Evolutionary conservation across 495 filamentous ascomycete genomes (phyloP).

Genomic region (Penicillium parvum): DNA sequence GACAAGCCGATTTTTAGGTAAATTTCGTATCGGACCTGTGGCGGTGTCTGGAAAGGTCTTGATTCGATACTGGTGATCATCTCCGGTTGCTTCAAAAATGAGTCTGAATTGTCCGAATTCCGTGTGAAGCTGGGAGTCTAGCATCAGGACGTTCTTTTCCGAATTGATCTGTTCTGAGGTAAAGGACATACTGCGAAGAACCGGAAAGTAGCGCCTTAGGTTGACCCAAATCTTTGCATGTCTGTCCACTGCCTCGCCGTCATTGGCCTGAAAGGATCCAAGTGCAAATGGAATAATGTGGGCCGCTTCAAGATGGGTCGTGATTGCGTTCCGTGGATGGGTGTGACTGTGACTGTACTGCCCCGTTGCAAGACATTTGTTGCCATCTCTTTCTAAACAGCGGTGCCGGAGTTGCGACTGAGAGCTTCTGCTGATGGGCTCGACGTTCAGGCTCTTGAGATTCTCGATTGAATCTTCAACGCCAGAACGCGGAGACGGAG

Average conservation of each 20-base stretch:
- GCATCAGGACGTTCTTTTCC: conserved; percentile 13
- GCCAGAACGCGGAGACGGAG: conserved; percentile 8
- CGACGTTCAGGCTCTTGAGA: conserved; percentile 12
- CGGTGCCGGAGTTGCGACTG: conserved; percentile 7
- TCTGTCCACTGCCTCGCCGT: conserved; percentile 5
- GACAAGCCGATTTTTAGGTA: conserved; percentile 11
- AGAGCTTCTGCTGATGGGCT: conserved; percentile 6
- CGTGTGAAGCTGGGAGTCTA: conserved; percentile 3
- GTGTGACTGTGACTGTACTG: conserved; percentile 4
- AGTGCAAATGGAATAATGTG: conserved; percentile 16
- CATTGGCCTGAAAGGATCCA: conserved; percentile 8
- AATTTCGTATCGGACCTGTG: conserved; percentile 2
- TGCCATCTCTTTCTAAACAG: conserved; percentile 16
- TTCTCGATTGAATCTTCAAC: conserved; percentile 14
- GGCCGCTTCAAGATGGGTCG: conserved; percentile 10
- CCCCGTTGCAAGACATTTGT: conserved; percentile 14
- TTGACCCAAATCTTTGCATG: conserved; percentile 13
- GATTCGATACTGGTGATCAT: conserved; percentile 12
- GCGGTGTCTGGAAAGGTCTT: conserved; percentile 13
- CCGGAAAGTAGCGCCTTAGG: conserved; percentile 11
- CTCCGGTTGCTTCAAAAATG: conserved; percentile 10
- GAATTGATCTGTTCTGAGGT: conserved; percentile 9
- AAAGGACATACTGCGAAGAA: conserved; percentile 5
- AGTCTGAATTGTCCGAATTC: conserved; percentile 14
- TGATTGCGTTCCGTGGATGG: conserved; percentile 11